Evolutionary conservation across 1,284 basidiomycete species (phyloP).

Genomic region (Ganoderma lucidum): DNA sequence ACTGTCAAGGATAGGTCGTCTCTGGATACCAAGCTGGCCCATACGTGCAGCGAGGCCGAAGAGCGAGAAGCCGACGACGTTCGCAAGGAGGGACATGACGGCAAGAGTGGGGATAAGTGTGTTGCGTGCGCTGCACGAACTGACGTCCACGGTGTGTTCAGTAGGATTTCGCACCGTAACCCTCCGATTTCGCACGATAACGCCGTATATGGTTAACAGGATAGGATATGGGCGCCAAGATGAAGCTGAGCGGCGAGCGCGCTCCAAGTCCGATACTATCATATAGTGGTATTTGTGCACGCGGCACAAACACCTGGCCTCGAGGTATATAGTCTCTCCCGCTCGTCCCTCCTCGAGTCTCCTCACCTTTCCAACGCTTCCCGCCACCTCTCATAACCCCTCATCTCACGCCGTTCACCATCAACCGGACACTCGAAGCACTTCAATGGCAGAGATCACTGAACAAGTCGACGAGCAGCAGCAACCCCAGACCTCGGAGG

Average conservation of each 20-base stretch:
- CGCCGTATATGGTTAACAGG: not conserved
- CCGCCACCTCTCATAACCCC: not conserved
- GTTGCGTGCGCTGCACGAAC: not conserved
- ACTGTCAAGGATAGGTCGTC: conserved; percentile 73
- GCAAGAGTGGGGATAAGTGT: conserved; percentile 21
- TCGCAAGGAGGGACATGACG: conserved; percentile 76
- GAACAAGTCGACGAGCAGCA: conserved; percentile 8
- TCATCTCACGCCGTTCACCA: not conserved
- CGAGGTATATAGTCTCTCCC: not conserved
- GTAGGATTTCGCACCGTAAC: conserved; percentile 13
- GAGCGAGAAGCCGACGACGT: conserved; percentile 79
- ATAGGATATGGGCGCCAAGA: not conserved
- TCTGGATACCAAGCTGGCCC: conserved; percentile 85
- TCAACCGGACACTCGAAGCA: not conserved
- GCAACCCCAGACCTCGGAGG: conserved; percentile 12
- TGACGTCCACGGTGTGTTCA: not conserved
- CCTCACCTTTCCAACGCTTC: not conserved
- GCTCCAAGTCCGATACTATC: conserved; percentile 1
- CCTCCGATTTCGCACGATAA: conserved; percentile 1
- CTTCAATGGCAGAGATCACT: conserved; percentile 5
- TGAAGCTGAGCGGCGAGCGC: not conserved
- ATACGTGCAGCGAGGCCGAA: conserved; percentile 82
- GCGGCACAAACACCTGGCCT: conserved; percentile 1
- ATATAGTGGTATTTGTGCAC: not conserved
- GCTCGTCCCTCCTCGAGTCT: not conserved